A percentile compares a stretch with the other conserved stretches of the same genome.
Evolutionary conservation across 1,139 yeast species (phyloP).

Genomic region (Geotrichum reessii): DNA sequence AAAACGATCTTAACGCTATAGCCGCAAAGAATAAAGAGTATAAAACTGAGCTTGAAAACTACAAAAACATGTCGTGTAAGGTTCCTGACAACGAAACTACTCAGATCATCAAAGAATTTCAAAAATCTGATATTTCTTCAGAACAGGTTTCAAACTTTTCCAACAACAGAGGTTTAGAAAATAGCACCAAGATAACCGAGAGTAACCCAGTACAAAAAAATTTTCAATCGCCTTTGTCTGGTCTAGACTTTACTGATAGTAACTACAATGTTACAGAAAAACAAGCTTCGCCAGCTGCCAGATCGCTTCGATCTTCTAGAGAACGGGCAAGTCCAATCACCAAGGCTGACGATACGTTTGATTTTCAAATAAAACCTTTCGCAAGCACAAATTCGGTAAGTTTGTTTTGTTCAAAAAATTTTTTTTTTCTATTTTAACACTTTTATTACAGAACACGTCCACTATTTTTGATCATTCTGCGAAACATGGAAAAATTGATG

Average conservation of each 20-base stretch:
- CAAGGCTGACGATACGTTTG: not conserved
- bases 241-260: not conserved
- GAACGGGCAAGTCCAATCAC: not conserved
- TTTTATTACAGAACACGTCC: not conserved
- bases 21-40: constrained; percentile 24
- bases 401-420: too few relatives aligned
- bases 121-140: not conserved
- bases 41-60: constrained; percentile 2
- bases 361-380: not conserved
- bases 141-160: not conserved
- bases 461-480: not conserved
- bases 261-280: not conserved
- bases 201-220: not conserved
- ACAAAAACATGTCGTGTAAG: not conserved
- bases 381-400: not conserved
- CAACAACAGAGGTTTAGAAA: not conserved
- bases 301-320: not conserved
- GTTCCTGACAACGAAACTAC: not conserved
- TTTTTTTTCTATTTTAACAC: not conserved
- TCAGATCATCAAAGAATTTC: not conserved
- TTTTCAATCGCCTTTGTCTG: not conserved
- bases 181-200: not conserved
- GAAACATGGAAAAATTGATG: not conserved
- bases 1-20: constrained; percentile 28
- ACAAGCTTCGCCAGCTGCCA: not conserved